Conservation (phyloP, 495 filamentous ascomycete genomes). For the Penicillium pancosmium region DNA sequence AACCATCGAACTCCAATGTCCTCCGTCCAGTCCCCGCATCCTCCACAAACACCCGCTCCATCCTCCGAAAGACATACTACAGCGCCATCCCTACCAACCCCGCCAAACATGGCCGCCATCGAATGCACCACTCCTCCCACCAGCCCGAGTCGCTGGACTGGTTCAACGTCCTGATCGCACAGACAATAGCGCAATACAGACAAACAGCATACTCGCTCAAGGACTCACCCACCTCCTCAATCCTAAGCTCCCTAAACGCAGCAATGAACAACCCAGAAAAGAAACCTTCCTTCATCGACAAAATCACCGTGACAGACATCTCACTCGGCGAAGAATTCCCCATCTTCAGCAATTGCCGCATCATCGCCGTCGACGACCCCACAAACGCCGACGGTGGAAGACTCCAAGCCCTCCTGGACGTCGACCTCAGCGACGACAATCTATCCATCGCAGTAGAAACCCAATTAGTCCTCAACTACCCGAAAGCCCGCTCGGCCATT, state of each 20-base stretch:
- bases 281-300: constrained; percentile 88
- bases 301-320: constrained; percentile 91
- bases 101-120: constrained; percentile 47
- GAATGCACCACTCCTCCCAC: constrained; percentile 68
- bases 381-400: constrained; percentile 55
- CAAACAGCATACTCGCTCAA: constrained; percentile 83
- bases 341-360: constrained; percentile 97
- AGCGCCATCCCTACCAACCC: constrained; percentile 67
- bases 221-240: constrained; percentile 67
- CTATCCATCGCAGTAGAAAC: constrained; percentile 94
- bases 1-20: constrained; percentile 74
- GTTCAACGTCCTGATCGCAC: constrained; percentile 98
- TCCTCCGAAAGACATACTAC: constrained; percentile 96
- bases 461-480: constrained; percentile 90
- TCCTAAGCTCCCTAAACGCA: constrained; percentile 88
- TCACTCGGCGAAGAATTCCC: constrained; percentile 95
- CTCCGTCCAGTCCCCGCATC: constrained; percentile 61
- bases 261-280: constrained; percentile 77
- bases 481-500: constrained; percentile 84
- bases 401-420: constrained; percentile 94
- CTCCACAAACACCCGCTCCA: constrained; percentile 79
- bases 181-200: constrained; percentile 94
- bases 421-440: constrained; percentile 88
- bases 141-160: constrained; percentile 99
- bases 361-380: constrained; percentile 65